Evolutionary conservation across 768 basidiomycete genomes (phyloP).

Genomic region (Lentinula raphanica): DNA sequence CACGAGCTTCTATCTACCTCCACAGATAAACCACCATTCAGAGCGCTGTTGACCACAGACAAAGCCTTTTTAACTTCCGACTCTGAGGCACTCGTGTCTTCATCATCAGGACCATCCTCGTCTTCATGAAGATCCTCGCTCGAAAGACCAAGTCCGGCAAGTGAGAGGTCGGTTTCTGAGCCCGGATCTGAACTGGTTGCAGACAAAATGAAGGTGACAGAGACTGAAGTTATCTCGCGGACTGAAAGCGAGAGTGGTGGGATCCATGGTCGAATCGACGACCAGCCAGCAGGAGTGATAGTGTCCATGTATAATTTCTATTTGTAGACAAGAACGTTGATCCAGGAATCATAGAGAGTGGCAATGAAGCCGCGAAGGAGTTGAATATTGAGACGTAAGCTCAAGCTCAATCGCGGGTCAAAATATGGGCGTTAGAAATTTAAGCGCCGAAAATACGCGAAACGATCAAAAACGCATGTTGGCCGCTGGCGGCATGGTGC

Average conservation of each 20-base stretch:
- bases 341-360: neutral
- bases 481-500: no score
- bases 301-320: constrained; percentile 8
- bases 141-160: constrained; percentile 35
- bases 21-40: constrained; percentile 71
- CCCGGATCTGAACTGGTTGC: constrained; percentile 39
- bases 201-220: constrained; percentile 72
- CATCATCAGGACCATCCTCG: constrained; percentile 29
- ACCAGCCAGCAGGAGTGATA: constrained; percentile 43
- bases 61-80: constrained; percentile 21
- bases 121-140: constrained; percentile 26
- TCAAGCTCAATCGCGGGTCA: neutral
- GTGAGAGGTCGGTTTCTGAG: constrained; percentile 34
- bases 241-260: constrained; percentile 67
- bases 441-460: no score
- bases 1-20: constrained; percentile 77
- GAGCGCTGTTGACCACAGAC: constrained; percentile 57
- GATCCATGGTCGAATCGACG: constrained; percentile 71
- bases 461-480: no score
- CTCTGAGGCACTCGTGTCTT: constrained; percentile 8
- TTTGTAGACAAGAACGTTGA: neutral
- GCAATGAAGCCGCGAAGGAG: neutral
- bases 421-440: no score
- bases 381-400: neutral
- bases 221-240: constrained; percentile 81